These are phyloP conservation scores for Quercus ilex DNA, from an alignment of 306 rosid genomes.

Conservation along the genomic window DNA sequence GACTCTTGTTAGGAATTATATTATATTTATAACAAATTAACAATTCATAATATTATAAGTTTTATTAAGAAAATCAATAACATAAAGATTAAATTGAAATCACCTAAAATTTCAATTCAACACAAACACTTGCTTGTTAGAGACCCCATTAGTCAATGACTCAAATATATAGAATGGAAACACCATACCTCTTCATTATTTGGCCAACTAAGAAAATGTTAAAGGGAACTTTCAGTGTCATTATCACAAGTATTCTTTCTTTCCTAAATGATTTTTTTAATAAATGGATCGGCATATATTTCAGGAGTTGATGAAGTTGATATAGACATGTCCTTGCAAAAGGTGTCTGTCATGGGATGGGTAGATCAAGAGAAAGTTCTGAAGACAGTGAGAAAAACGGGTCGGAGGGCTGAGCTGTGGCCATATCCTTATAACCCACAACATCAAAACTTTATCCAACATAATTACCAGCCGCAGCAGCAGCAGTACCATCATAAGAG, in stretches of 20 bases:
- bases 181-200: no score
- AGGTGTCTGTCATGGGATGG: slow-evolving; percentile 86
- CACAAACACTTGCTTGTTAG: no score
- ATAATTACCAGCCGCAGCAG: slow-evolving; percentile 8
- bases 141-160: no score
- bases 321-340: slow-evolving; percentile 55
- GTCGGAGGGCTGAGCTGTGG: slow-evolving; percentile 69
- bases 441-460: slow-evolving; percentile 28
- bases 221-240: no score
- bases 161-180: no score
- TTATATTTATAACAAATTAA: no score
- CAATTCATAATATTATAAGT: no score
- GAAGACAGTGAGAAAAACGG: slow-evolving; percentile 54
- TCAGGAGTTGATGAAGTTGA: slow-evolving; percentile 65
- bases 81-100: no score
- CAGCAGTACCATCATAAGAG: not conserved
- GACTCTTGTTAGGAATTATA: no score
- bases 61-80: no score
- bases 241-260: not conserved
- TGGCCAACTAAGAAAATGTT: no score
- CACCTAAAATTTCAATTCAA: no score
- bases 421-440: slow-evolving; percentile 66
- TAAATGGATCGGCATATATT: not conserved
- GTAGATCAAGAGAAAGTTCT: slow-evolving; percentile 50
- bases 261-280: not conserved